Conservation (phyloP, 768 basidiomycete genomes). For the Boletus speciosus region DNA sequence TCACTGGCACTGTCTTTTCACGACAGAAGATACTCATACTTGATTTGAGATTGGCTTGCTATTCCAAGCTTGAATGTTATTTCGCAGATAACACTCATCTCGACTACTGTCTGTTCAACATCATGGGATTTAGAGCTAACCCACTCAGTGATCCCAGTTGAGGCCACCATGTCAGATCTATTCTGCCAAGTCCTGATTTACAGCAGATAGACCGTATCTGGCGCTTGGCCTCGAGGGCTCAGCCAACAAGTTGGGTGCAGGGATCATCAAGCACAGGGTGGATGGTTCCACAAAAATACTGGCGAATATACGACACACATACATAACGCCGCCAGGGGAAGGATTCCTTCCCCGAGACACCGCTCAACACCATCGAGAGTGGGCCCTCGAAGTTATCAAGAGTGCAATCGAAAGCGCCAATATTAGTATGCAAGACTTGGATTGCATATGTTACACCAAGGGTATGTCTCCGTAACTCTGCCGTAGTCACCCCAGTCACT, state of each 20-base stretch:
- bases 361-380: slow-evolving; percentile 92
- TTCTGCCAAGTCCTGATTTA: slow-evolving; percentile 8
- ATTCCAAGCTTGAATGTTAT: background rate
- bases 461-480: slow-evolving; percentile 45
- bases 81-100: background rate
- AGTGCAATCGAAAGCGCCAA: slow-evolving; percentile 68
- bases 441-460: slow-evolving; percentile 97
- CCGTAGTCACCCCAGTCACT: background rate
- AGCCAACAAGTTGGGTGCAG: slow-evolving; percentile 96
- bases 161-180: slow-evolving; percentile 16
- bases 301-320: slow-evolving; percentile 95
- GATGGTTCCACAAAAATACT: slow-evolving; percentile 75
- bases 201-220: slow-evolving; percentile 61
- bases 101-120: slow-evolving; percentile 12
- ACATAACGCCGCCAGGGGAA: slow-evolving; percentile 97
- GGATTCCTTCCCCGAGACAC: slow-evolving; percentile 97
- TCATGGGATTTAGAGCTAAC: slow-evolving; percentile 12
- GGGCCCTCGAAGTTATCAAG: slow-evolving; percentile 79
- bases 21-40: too few relatives aligned
- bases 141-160: slow-evolving; percentile 35
- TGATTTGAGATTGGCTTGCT: background rate
- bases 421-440: slow-evolving; percentile 71
- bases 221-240: slow-evolving; percentile 98
- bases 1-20: background rate
- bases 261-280: slow-evolving; percentile 79